Base-by-base conservation (phyloP, 1,139 yeast species). In the Nakaseomyces bracarensis region DNA sequence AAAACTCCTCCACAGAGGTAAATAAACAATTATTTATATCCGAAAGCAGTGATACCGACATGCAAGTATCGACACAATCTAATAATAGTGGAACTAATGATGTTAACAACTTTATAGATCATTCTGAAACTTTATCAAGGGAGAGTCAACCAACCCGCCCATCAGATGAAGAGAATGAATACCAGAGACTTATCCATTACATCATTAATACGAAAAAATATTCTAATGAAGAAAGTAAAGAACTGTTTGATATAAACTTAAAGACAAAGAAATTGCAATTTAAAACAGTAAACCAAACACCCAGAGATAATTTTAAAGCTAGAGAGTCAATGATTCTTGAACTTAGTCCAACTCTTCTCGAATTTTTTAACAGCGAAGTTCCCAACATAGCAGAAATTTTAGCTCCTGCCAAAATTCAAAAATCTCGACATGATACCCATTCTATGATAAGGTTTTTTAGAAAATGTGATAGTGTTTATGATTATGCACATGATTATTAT, bases 231-330 rank as follows among this genome's bases (percentile, higher is more conserved):
- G 38, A 35, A 16, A 18, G 39, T 40, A 13, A 34, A 36, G 14
- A 41, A 34, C n/a, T 18, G 21, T 18, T 18, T 43, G 10, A 20
- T 38, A n/a, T 38, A 35, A 4, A 14, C 41, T 4, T 41, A 19
- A 18, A 36, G 27, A 11, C 46, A 33, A 27, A 44, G 44, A 8
- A 66, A 65, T 40, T 3, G 2, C 22, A 66, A 23, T 63, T 77
- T 38, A 71, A 68, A 31, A 71, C 69, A 27, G 79, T 69, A 1
- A 81, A 81, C 54, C 71, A 66, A 49, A 67, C 64, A 0, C 66
- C 63, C 2, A 60, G 76, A 36, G 63, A 69, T 29, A 76, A 74
- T 50, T 75, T 69, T 4, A 79, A 75, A 33, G 58, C 78, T 7
- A 55, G 75, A 29, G 52, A 62, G 3, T 77, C 75, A 48, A 75